Percentiles rank a stretch among this genome's conserved stretches.
Conservation (phyloP, 2,329 filamentous ascomycete genomes). For the Paraphaeosphaeria minitans region DNA sequence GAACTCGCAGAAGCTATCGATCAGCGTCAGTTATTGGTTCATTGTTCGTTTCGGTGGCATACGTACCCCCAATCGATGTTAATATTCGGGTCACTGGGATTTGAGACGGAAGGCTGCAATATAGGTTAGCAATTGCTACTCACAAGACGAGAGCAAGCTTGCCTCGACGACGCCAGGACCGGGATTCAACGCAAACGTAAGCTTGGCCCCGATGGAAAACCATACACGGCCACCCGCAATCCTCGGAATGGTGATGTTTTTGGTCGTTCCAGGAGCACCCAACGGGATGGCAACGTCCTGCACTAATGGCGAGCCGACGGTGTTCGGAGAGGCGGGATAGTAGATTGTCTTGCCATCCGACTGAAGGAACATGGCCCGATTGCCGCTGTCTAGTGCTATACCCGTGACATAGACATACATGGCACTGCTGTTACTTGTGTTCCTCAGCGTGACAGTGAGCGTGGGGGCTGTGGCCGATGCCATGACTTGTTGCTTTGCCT, state of each 20-base stretch:
- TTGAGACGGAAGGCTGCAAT: slow-evolving; percentile 67
- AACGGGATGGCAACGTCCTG: slow-evolving; percentile 68
- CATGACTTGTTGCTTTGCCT: slow-evolving; percentile 20
- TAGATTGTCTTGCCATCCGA: slow-evolving; percentile 70
- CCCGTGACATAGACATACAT: slow-evolving; percentile 76
- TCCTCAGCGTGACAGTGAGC: slow-evolving; percentile 67
- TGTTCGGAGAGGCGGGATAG: slow-evolving; percentile 64
- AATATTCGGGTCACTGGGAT: slow-evolving; percentile 58
- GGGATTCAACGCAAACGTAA: slow-evolving; percentile 74
- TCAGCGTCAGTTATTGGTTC: not conserved
- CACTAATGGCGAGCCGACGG: slow-evolving; percentile 57
- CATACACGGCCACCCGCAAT: slow-evolving; percentile 74
- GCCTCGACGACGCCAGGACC: slow-evolving; percentile 72
- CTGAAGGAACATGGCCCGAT: slow-evolving; percentile 65
- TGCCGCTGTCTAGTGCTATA: slow-evolving; percentile 63
- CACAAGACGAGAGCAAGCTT: not conserved
- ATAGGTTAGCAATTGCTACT: not conserved
- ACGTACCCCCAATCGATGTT: slow-evolving; percentile 46
- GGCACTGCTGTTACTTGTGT: slow-evolving; percentile 65
- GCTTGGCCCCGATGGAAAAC: slow-evolving; percentile 65
- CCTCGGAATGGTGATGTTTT: slow-evolving; percentile 68
- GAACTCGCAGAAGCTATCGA: slow-evolving; percentile 52
- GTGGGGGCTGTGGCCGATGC: slow-evolving; percentile 44
- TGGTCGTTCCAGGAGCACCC: slow-evolving; percentile 64
- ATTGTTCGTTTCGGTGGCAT: not conserved